phyloP scores from a whole-genome alignment of 1,139 yeast genomes.

The Debaryomycetaceae sp. region DNA sequence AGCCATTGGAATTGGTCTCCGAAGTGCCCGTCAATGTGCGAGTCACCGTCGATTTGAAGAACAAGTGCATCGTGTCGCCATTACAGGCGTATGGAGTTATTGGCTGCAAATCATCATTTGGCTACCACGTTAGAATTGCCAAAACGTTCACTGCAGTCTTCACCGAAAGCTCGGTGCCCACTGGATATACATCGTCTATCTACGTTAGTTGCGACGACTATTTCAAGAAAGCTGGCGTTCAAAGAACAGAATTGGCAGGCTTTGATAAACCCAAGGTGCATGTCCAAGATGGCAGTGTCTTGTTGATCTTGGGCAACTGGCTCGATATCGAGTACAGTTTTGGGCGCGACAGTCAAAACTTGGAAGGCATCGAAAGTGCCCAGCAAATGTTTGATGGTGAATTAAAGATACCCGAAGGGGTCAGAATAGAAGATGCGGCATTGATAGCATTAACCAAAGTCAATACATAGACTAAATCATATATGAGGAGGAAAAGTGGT shows the following conservation, averaged over 20 bases:
- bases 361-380: constrained; percentile 52
- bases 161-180: constrained; percentile 61
- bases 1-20: constrained; percentile 54
- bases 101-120: constrained; percentile 62
- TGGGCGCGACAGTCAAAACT: constrained; percentile 27
- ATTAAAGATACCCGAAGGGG: constrained; percentile 49
- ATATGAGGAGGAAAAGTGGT: constrained; percentile 1
- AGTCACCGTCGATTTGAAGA: constrained; percentile 71
- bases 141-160: constrained; percentile 58
- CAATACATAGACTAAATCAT: constrained; percentile 3
- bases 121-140: constrained; percentile 72
- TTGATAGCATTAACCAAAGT: constrained; percentile 55
- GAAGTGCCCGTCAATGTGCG: constrained; percentile 75
- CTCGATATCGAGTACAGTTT: constrained; percentile 52
- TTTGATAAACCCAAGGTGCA: constrained; percentile 11
- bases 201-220: constrained; percentile 67
- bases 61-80: constrained; percentile 66
- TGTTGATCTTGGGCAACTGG: constrained; percentile 65
- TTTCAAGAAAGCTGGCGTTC: constrained; percentile 29
- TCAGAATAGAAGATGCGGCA: constrained; percentile 68
- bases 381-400: constrained; percentile 68
- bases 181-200: constrained; percentile 68
- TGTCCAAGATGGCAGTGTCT: constrained; percentile 26
- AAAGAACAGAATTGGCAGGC: constrained; percentile 3
- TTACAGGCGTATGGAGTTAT: constrained; percentile 61